A percentile compares a stretch with the other conserved stretches of the same genome.
These are phyloP conservation scores for Xylariaceae sp. DNA, from an alignment of 2,329 filamentous ascomycete species.

Conservation along the genomic window DNA sequence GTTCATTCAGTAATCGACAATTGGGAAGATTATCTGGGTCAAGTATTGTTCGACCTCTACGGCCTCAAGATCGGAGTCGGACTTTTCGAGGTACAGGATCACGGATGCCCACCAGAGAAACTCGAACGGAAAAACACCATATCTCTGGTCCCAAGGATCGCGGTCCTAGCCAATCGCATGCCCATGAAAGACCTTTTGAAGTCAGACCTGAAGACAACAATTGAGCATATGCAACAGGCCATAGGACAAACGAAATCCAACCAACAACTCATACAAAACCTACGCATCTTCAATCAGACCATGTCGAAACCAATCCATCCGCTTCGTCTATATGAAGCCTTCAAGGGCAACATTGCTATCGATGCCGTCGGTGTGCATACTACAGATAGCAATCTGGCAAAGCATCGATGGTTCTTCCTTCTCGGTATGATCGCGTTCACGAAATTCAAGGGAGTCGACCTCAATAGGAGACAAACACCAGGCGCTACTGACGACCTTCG, in stretches of 20 bases:
- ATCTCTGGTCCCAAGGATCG: constrained; percentile 79
- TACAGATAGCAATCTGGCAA: constrained; percentile 69
- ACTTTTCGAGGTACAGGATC: constrained; percentile 68
- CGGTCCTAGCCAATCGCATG: constrained; percentile 76
- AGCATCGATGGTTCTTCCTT: constrained; percentile 88
- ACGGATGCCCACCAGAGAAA: constrained; percentile 73
- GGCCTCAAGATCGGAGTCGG: constrained; percentile 73
- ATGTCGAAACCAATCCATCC: constrained; percentile 84
- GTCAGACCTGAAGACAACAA: constrained; percentile 82
- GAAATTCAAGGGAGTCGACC: constrained; percentile 71
- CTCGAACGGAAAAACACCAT: constrained; percentile 79
- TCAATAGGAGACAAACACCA: constrained; percentile 71
- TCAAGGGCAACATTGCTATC: constrained; percentile 73
- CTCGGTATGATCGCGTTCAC: constrained; percentile 84
- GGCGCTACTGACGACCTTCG: constrained; percentile 81
- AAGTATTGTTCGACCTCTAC: constrained; percentile 80
- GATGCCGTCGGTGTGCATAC: constrained; percentile 68
- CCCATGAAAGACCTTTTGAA: constrained; percentile 89
- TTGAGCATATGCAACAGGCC: constrained; percentile 89
- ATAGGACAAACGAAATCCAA: constrained; percentile 77
- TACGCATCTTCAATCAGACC: constrained; percentile 76
- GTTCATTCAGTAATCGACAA: constrained; percentile 69
- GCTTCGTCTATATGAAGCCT: constrained; percentile 72
- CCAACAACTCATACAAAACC: constrained; percentile 80
- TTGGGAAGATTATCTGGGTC: constrained; percentile 82